Evolutionary conservation across 306 rosid genomes (phyloP), one percentile per base, ranked within the genome.

Genomic region (Quercus alba): DNA sequence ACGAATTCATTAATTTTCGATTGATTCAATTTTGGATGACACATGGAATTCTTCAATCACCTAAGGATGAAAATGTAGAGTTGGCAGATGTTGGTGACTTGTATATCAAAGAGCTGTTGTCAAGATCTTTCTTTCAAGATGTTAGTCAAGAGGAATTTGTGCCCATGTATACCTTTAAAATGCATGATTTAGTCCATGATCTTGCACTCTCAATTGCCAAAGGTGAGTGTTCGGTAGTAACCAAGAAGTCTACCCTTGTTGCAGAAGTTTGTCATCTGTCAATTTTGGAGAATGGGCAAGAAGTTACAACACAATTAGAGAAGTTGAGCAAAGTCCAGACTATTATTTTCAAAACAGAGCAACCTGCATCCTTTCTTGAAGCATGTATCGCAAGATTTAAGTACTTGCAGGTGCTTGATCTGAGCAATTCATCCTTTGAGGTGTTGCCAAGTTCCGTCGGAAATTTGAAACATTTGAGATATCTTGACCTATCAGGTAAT

Each of bases 181-280:
- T 84, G 73, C 88, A 84, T 19, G 68, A 81, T 35, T 61, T 83
- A 2, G 63, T 76, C 15, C 86, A 87, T 46, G 84, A 81, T 64
- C 74, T 87, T 28, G 83, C 86, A 19, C 8, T 25, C 0, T 76
- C 25, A 26, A 70, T 81, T 56, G 67, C 85, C 0, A 44, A 80
- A 70, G 61, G 18, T 12, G 85, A 75, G 41, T 83, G 52, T 13
- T 57, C 52, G 20, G 23, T 52, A 1, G 9, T 67, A 7, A 77
- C 51, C 51, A 44, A 44, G 51, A 8, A 59, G 41, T 33, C 41
- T 0, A 18, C 14, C 10, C 26, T 28, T 33, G 4, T 4, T 30
- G 4, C 0, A 30, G 31, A 30, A 30, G 31, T 30, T 30, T 30
- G 4, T 30, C 31, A 3, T 30, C 4, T 30, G 1, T 30, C 31